Conservation (phyloP, 768 basidiomycete genomes). For the button mushroom (Agaricus bisporus) region DNA sequence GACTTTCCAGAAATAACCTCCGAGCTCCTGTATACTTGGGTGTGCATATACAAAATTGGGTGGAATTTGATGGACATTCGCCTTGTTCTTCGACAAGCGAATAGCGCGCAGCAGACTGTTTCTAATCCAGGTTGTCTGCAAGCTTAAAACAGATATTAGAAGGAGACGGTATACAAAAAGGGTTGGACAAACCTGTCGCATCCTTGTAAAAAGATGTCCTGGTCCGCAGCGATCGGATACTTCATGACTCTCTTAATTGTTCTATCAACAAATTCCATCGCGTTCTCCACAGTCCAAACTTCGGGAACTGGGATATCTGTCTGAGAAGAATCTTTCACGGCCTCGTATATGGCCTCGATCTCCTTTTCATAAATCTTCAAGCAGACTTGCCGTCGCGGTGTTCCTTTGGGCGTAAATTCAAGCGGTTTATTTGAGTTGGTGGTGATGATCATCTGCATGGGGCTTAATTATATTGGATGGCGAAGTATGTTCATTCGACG, state of each 20-base stretch:
- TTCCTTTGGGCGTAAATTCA: constrained; percentile 22
- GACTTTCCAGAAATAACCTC: background rate
- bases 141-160: constrained; percentile 17
- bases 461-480: background rate
- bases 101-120: constrained; percentile 30
- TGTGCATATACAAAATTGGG: constrained; percentile 30
- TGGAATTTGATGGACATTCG: constrained; percentile 16
- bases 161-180: background rate
- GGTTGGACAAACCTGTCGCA: constrained; percentile 27
- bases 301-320: constrained; percentile 19
- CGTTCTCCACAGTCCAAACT: constrained; percentile 15
- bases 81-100: constrained; percentile 13
- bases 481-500: background rate
- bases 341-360: constrained; percentile 30
- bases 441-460: constrained; percentile 35
- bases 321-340: constrained; percentile 25
- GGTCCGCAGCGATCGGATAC: constrained; percentile 18
- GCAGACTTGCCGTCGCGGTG: constrained; percentile 29
- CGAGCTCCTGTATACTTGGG: constrained; percentile 21
- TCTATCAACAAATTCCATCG: background rate
- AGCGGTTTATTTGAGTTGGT: constrained; percentile 29
- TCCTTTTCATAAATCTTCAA: constrained; percentile 32
- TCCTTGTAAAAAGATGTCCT: constrained; percentile 34
- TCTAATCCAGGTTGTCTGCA: constrained; percentile 35
- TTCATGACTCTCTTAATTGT: constrained; percentile 29